phyloP scores from a whole-genome alignment of 176 grass and related monocot genomes.

The Rhynchospora breviuscula region DNA sequence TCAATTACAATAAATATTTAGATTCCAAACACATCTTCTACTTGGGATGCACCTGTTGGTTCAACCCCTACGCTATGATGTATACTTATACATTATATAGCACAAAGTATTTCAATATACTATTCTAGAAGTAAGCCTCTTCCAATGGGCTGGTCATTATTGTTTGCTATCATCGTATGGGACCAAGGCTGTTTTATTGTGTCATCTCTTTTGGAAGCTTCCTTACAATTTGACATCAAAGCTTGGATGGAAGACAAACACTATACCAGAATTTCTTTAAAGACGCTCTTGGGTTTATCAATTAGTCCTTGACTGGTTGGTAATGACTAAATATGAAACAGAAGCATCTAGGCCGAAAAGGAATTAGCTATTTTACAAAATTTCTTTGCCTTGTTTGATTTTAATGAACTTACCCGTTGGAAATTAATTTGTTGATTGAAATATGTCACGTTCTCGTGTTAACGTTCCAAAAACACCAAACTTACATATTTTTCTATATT shows the following conservation, averaged over 20 bases:
- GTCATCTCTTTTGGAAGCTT: neutral
- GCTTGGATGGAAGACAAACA: neutral
- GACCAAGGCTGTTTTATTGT: neutral
- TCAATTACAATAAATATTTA: neutral
- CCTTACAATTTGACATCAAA: neutral
- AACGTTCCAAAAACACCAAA: too few species aligned
- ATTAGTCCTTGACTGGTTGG: neutral
- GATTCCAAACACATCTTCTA: neutral
- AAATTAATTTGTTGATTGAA: neutral
- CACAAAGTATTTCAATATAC: neutral
- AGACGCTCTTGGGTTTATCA: neutral
- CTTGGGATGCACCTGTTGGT: constrained; percentile 5
- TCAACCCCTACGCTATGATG: neutral
- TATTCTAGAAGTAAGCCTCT: neutral
- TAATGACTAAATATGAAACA: neutral
- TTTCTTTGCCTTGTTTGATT: neutral
- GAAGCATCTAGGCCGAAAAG: neutral
- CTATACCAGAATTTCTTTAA: neutral
- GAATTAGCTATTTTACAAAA: neutral
- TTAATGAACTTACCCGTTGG: neutral
- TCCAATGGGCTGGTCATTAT: neutral
- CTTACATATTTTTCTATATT: neutral
- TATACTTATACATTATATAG: neutral
- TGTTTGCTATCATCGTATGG: constrained; percentile 13
- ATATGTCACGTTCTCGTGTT: neutral